Percentiles rank a stretch among this genome's conserved stretches.
phyloP scores from a whole-genome alignment of 805 yeast species.

The Spathaspora sp. region DNA sequence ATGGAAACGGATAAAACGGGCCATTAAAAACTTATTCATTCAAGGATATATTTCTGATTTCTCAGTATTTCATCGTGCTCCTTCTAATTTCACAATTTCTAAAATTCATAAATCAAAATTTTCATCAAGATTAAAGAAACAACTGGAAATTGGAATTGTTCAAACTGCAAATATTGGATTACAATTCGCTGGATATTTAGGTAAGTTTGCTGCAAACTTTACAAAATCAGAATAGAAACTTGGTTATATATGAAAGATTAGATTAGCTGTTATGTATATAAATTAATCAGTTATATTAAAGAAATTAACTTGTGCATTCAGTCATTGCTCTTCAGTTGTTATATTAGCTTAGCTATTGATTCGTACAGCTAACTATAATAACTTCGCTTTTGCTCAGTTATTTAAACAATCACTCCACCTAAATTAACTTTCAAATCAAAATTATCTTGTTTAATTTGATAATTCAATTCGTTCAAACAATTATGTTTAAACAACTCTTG shows the following conservation, averaged over 20 bases:
- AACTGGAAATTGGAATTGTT: conserved; percentile 9
- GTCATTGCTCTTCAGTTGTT: too few species aligned
- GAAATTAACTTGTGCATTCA: too few species aligned
- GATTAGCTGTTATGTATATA: too few species aligned
- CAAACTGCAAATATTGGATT: conserved; percentile 18
- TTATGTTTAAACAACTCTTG: conserved; percentile 7
- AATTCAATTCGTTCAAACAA: conserved; percentile 1
- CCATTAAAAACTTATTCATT: conserved; percentile 21
- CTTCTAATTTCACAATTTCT: conserved; percentile 13
- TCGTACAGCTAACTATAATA: too few species aligned
- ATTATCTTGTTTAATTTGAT: neutral
- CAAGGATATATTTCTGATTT: conserved; percentile 26
- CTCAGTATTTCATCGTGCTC: conserved; percentile 13
- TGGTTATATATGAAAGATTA: neutral
- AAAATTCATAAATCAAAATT: conserved; percentile 23
- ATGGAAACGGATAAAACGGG: conserved; percentile 28
- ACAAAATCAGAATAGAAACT: neutral
- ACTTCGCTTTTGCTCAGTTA: too few species aligned
- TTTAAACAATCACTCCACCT: conserved; percentile 1
- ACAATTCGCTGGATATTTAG: conserved; percentile 16
- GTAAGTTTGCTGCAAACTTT: conserved; percentile 15
- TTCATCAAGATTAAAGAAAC: conserved; percentile 14
- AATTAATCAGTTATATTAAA: too few species aligned
- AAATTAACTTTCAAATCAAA: conserved; percentile 1
- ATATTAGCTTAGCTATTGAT: too few species aligned